phyloP scores from a whole-genome alignment of 495 filamentous ascomycete species.

The Letharia columbiana region DNA sequence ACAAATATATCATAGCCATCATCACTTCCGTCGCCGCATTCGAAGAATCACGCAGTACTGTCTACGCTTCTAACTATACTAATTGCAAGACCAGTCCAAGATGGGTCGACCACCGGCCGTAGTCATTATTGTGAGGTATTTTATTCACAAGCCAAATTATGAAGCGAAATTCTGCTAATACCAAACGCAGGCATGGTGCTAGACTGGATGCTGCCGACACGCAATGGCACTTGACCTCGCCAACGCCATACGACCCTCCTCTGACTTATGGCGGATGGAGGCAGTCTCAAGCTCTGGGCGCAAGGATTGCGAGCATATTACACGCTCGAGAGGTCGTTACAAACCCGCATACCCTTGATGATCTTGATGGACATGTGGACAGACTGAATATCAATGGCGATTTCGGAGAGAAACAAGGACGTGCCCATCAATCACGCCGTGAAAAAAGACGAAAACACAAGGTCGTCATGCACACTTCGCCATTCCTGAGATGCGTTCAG shows the following conservation, averaged over 20 bases:
- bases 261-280: conserved; percentile 92
- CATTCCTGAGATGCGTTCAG: conserved; percentile 87
- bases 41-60: not conserved
- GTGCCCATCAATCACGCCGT: conserved; percentile 5
- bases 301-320: conserved; percentile 69
- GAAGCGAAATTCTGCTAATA: conserved; percentile 9
- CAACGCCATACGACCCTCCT: conserved; percentile 91
- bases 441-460: conserved; percentile 50
- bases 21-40: not conserved
- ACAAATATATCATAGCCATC: not conserved
- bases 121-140: conserved; percentile 75
- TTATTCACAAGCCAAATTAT: not conserved
- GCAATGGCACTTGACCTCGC: conserved; percentile 90
- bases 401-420: conserved; percentile 4
- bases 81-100: conserved; percentile 1
- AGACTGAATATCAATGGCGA: not conserved
- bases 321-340: conserved; percentile 33
- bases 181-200: conserved; percentile 64
- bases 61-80: not conserved
- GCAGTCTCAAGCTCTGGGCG: conserved; percentile 70
- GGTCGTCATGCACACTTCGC: conserved; percentile 82
- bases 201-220: conserved; percentile 89
- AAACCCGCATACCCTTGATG: conserved; percentile 4
- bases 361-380: not conserved
- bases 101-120: conserved; percentile 56